Conservation (phyloP, 78 protist genomes). For the Creolimax fragrantissima region DNA sequence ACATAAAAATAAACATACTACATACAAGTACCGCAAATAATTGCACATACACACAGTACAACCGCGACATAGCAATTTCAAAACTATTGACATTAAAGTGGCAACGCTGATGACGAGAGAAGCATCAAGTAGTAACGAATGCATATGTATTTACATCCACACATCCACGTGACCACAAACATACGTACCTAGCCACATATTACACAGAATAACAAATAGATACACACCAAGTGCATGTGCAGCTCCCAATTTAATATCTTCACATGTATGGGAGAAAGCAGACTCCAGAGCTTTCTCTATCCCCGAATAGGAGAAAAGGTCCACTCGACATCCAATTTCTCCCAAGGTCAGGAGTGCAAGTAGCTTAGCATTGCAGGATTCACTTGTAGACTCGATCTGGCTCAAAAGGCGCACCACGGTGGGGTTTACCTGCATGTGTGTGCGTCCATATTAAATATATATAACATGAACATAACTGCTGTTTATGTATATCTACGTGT, state of each 20-base stretch:
- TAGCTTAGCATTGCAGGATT: background rate
- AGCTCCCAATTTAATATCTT: slow-evolving; percentile 77
- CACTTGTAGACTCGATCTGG: background rate
- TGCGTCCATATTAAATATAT: background rate
- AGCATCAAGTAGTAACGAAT: background rate
- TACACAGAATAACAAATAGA: background rate
- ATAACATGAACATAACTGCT: background rate
- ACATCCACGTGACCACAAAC: background rate
- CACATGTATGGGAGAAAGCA: slow-evolving; percentile 43
- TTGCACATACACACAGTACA: background rate
- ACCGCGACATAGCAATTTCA: no score
- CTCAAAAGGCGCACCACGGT: background rate
- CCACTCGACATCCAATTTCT: slow-evolving; percentile 69
- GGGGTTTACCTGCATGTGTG: background rate
- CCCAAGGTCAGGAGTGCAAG: slow-evolving; percentile 69
- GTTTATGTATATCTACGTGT: background rate
- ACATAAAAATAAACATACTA: no score
- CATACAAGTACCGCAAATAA: background rate
- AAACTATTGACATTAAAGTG: no score
- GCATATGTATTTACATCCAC: background rate
- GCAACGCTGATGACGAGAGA: no score
- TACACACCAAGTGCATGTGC: slow-evolving; percentile 23
- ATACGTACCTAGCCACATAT: background rate
- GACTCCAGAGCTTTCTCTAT: slow-evolving; percentile 31
- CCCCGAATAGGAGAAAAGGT: slow-evolving; percentile 13